These are phyloP conservation scores for Eragrostis curvula DNA, from an alignment of 176 grass and related monocot genomes.

Conservation along the genomic window DNA sequence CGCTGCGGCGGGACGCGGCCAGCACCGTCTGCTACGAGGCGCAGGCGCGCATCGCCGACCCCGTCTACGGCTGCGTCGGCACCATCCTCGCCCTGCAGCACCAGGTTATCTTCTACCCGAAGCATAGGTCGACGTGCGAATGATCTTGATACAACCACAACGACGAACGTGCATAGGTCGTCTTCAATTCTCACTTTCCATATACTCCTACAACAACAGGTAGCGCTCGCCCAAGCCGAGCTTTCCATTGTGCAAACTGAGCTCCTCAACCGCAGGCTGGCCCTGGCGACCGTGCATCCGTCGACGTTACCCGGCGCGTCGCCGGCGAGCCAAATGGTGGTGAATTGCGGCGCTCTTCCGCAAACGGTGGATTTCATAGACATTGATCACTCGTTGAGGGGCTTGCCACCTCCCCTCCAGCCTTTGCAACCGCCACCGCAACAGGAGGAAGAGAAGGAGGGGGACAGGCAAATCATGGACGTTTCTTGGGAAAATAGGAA, in stretches of 20 bases:
- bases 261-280: conserved; percentile 63
- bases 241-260: conserved; percentile 57
- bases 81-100: conserved; percentile 79
- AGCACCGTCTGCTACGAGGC: conserved; percentile 84
- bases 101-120: conserved; percentile 45
- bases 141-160: background rate
- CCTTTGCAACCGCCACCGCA: conserved; percentile 18
- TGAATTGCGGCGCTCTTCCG: conserved; percentile 48
- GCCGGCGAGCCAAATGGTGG: conserved; percentile 44
- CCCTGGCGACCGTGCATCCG: conserved; percentile 48
- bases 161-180: background rate
- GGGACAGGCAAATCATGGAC: conserved; percentile 18
- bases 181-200: background rate
- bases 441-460: conserved; percentile 34
- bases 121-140: too few species aligned
- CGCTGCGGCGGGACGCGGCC: conserved; percentile 55
- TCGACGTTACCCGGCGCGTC: conserved; percentile 46
- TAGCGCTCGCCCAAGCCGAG: conserved; percentile 66
- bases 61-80: conserved; percentile 84
- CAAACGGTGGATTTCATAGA: conserved; percentile 54
- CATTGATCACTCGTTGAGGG: conserved; percentile 31
- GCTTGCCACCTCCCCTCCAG: conserved; percentile 27
- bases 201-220: conserved; percentile 30
- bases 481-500: conserved; percentile 30
- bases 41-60: conserved; percentile 76